Conservation (phyloP, 106 monocot genomes). For the Dioscorea alata region DNA sequence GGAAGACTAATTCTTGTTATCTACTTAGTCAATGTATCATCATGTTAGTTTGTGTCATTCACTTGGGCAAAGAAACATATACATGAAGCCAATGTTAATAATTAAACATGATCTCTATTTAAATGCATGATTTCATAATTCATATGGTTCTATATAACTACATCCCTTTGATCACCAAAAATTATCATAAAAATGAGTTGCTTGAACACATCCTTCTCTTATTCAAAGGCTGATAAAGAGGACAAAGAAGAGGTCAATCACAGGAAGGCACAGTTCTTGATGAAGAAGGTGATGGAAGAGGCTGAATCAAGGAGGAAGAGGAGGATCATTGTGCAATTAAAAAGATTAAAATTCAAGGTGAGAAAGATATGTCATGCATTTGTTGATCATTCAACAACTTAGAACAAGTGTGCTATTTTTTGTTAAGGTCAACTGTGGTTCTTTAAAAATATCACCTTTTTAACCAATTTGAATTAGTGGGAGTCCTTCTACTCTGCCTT, state of each 20-base stretch:
- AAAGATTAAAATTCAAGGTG: not conserved
- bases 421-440: no score
- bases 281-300: not conserved
- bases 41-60: no score
- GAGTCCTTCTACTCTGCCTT: no score
- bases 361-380: not conserved
- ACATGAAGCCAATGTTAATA: no score
- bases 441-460: no score
- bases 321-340: not conserved
- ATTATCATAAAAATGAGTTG: not conserved
- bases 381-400: not conserved
- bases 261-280: not conserved
- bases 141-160: not conserved
- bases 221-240: not conserved
- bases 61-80: no score
- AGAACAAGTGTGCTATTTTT: not conserved
- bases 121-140: no score
- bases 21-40: no score
- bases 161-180: not conserved
- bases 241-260: not conserved
- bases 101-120: no score
- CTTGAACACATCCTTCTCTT: not conserved
- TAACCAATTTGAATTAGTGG: no score
- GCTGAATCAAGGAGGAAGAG: not conserved
- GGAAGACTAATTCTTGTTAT: no score